phyloP scores from a whole-genome alignment of 257 asterid species.

The Solanum appendiculatum region DNA sequence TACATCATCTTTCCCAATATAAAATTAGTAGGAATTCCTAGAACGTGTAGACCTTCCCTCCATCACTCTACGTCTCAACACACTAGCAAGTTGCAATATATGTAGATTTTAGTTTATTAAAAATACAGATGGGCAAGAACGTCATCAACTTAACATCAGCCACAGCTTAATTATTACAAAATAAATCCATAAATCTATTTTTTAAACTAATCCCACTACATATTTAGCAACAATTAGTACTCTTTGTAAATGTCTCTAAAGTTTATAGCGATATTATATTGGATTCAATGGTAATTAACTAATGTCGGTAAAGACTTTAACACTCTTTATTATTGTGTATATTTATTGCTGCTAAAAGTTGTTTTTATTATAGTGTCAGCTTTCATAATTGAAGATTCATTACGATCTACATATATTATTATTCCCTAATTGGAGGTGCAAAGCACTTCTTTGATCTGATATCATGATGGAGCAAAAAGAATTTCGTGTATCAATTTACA shows the following conservation, averaged over 20 bases:
- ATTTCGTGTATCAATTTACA: background rate
- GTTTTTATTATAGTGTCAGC: background rate
- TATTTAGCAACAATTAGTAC: too few relatives aligned
- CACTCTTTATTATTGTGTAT: too few relatives aligned
- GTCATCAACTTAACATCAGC: background rate
- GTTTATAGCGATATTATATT: rapidly evolving
- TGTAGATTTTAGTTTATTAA: background rate
- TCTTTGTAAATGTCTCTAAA: too few relatives aligned
- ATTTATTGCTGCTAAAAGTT: background rate
- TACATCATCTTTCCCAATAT: background rate
- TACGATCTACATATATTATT: background rate
- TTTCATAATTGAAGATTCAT: background rate
- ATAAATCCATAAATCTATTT: background rate
- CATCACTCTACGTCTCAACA: background rate
- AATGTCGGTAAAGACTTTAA: too few relatives aligned
- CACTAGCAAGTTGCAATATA: background rate
- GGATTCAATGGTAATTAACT: rapidly evolving
- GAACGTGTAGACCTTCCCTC: background rate
- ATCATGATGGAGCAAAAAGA: background rate
- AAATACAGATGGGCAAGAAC: background rate
- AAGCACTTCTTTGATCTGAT: background rate
- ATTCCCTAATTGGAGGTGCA: background rate
- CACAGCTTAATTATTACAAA: background rate
- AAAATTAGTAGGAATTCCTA: background rate
- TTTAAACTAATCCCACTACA: too few relatives aligned